A percentile compares a stretch with the other conserved stretches of the same genome.
These are phyloP conservation scores for Tritrichomonas foetus DNA, from an alignment of 208 protist genomes.

Conservation along the genomic window DNA sequence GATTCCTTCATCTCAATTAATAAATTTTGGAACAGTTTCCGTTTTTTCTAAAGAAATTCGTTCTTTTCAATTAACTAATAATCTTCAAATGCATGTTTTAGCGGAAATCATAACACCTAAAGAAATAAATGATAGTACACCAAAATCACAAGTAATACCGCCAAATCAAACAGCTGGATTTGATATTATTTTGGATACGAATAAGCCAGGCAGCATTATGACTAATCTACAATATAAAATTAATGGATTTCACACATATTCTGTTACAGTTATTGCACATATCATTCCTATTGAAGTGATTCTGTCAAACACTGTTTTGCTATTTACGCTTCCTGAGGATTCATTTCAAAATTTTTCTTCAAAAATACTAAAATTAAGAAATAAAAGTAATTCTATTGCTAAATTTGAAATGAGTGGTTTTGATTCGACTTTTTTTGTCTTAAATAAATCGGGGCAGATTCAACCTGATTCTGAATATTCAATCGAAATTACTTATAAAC, in stretches of 20 bases:
- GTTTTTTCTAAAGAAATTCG: background rate
- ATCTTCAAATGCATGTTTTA: background rate
- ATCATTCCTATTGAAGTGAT: slow-evolving; percentile 18
- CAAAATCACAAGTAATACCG: slow-evolving; percentile 35
- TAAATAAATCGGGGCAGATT: background rate
- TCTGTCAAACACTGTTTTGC: background rate
- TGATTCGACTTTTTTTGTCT: background rate
- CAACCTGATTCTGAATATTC: background rate
- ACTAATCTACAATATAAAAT: background rate
- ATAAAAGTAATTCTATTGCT: background rate
- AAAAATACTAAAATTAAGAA: background rate
- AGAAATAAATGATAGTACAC: background rate
- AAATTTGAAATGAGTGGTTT: background rate
- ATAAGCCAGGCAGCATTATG: background rate
- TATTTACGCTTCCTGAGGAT: background rate
- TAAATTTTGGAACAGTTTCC: background rate
- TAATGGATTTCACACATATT: background rate
- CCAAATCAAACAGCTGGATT: background rate
- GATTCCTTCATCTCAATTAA: background rate
- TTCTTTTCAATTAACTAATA: background rate
- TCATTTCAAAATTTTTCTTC: background rate
- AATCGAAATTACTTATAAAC: background rate
- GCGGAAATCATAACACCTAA: background rate
- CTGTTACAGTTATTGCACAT: background rate
- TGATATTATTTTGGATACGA: background rate